phyloP scores from a whole-genome alignment of 2,329 filamentous ascomycete species.

The Metarhizium anisopliae region DNA sequence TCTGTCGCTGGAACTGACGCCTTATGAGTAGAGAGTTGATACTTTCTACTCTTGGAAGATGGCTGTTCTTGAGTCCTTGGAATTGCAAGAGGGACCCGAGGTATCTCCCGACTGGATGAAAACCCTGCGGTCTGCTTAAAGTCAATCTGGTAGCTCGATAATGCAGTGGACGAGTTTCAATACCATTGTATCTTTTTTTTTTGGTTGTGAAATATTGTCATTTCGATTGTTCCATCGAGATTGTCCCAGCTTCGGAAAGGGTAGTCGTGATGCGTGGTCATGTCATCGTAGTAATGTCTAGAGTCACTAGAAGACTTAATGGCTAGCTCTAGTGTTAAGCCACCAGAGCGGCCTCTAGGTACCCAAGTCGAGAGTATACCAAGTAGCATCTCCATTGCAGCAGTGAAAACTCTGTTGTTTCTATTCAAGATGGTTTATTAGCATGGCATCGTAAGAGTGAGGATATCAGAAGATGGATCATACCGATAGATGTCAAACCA shows the following conservation, averaged over 20 bases:
- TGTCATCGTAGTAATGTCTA: conserved; percentile 3
- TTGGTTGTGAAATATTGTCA: background rate
- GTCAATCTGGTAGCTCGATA: background rate
- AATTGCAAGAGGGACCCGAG: conserved; percentile 4
- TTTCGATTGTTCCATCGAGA: background rate
- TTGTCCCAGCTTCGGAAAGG: conserved; percentile 5
- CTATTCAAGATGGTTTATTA: conserved; percentile 1
- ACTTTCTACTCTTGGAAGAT: conserved; percentile 1
- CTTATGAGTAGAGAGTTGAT: conserved; percentile 3
- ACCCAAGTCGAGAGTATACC: conserved; percentile 4
- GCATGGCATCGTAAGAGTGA: background rate
- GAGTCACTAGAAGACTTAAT: conserved; percentile 4
- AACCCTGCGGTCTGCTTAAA: background rate
- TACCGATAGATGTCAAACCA: conserved; percentile 7
- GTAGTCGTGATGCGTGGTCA: conserved; percentile 3
- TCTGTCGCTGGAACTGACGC: conserved; percentile 4
- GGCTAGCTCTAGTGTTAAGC: conserved; percentile 3
- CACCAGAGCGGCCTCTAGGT: conserved; percentile 2
- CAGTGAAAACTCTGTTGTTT: conserved; percentile 3
- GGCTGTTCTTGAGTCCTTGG: conserved; percentile 4
- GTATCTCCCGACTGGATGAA: background rate
- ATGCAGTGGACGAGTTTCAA: background rate
- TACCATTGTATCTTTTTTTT: background rate
- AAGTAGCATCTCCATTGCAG: conserved; percentile 1
- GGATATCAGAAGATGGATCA: conserved; percentile 3